These are phyloP conservation scores for Nelumbo lutea DNA, from an alignment of 164 flowering plant genomes.

Conservation along the genomic window DNA sequence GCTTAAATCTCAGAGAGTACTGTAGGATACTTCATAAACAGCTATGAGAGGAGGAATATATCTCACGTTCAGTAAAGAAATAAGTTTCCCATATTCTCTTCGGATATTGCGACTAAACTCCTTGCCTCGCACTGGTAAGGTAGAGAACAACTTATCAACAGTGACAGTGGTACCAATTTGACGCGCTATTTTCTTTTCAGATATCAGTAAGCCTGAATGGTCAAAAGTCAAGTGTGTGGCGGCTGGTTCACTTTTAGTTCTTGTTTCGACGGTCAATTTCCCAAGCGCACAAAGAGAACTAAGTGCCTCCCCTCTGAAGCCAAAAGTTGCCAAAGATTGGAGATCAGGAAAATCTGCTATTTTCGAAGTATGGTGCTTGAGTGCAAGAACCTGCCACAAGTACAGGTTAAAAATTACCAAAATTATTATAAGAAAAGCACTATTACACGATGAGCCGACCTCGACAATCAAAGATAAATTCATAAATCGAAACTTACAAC, in stretches of 20 bases:
- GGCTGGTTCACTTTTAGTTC: slow-evolving; percentile 66
- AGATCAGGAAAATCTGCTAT: slow-evolving; percentile 80
- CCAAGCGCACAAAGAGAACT: slow-evolving; percentile 89
- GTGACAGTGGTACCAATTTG: slow-evolving; percentile 91
- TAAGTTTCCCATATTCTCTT: slow-evolving; percentile 86
- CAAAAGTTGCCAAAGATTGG: slow-evolving; percentile 77
- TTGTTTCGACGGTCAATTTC: slow-evolving; percentile 80
- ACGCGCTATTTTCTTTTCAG: slow-evolving; percentile 86
- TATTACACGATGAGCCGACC: background rate
- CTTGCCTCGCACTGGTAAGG: slow-evolving; percentile 81
- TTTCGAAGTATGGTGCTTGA: slow-evolving; percentile 91
- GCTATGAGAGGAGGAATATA: slow-evolving; percentile 7
- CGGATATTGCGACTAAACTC: slow-evolving; percentile 90
- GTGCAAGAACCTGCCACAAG: slow-evolving; percentile 66
- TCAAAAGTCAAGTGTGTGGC: slow-evolving; percentile 86
- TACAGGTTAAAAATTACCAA: background rate
- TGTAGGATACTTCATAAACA: background rate
- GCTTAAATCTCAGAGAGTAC: background rate
- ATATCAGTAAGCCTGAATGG: slow-evolving; percentile 60
- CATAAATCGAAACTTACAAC: background rate
- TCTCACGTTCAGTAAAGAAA: slow-evolving; percentile 82
- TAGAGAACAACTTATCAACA: slow-evolving; percentile 79
- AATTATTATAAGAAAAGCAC: background rate
- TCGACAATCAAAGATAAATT: background rate
- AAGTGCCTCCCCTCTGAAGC: slow-evolving; percentile 96